Evolutionary conservation across 257 asterid genomes (phyloP), one percentile per base, ranked within the genome.

Genomic region (Marsdenia floribunda): DNA sequence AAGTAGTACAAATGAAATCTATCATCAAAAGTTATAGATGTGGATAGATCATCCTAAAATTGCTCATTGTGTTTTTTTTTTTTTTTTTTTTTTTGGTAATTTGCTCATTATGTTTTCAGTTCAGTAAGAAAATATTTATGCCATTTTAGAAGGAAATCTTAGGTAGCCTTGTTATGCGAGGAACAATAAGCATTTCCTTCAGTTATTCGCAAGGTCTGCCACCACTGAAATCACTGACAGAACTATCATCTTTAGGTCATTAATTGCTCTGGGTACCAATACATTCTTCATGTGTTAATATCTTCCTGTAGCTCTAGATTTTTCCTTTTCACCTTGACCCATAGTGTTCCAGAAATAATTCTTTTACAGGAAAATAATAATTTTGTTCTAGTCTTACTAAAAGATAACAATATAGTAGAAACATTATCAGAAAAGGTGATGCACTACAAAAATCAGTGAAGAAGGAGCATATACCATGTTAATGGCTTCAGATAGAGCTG

Each of bases 401-500:
- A 35, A 64, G 16, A 33, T 33, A 33, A 63, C 46, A 33, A 5
- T 63, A 18, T 18, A 3, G 21, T 19, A 6, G 14, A 18, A 3
- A 11, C 4, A 8, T 57, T 6, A 21, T 57, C 6, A 65, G 26
- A 65, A 65, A 50, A 52, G 57, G 24, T 42, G 14, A 5, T 8
- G 22, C n/a, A 13, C 70, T 16, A 59, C 22, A 76, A 68, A 63
- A 71, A 26, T 40, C 37, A 75, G 29, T 63, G 54, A 68, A 65
- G 29, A 76, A 53, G 73, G 67, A 77, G 44, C 49, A 50, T 80
- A 68, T 78, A 93, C 98, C 96, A 90, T 88, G 75, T 83, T 87
- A 55, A 91, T 81, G 64, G 97, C 93, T 82, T 93, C 97, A 42
- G 93, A 89, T 77, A 93, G 83, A 82, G 98, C 97, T 46, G 90